Evolutionary conservation across 768 basidiomycete genomes (phyloP), one percentile per base, ranked within the genome.

Genomic region (Lactifluus volemus): DNA sequence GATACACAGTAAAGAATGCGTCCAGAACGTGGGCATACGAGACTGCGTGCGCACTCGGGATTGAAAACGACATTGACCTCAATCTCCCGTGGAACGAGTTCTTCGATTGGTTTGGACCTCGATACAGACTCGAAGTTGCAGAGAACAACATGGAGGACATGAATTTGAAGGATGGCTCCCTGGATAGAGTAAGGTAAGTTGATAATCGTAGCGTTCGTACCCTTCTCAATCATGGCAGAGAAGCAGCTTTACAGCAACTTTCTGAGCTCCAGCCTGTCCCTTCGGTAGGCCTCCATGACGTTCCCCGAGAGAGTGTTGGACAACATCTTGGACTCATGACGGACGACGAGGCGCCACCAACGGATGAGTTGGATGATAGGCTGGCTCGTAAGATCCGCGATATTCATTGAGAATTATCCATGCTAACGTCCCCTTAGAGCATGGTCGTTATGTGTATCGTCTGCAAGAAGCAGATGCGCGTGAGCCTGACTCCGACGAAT

Each of bases 1-100:
- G 96, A 2, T 99, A 98, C 73, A 98, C 96, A 0, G 88, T 96
- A 47, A 92, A 95, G 73, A 99, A 99, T 69, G 94, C 98, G 19
- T 92, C 92, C 6, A 81, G 92, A 49, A 84, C 88, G 39, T 99
- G 96, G 96, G 86, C 94, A 34, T 96, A 91, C 75, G 96, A 99
- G 73, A 99, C 97, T 0, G 96, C 93, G 1, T 89, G 95, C 68
- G 91, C 92, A 21, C 81, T 94, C n/a, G 95, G 92, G 2, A 80
- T 89, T 49, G 88, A 94, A 69, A 76, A 89, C 45, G 80, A 81
- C 12, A 85, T 90, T 56, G 86, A 92, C 69, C 79, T 80, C 19
- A 87, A 89, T 66, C 73, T 93, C 59, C 90, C 89, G 1, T 92
- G 85, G 84, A 90, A 86, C 72, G 83, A 86, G 66, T 96, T 93